These are phyloP conservation scores for Aspergillus carbonarius DNA, from an alignment of 2,329 filamentous ascomycete species.

Conservation along the genomic window DNA sequence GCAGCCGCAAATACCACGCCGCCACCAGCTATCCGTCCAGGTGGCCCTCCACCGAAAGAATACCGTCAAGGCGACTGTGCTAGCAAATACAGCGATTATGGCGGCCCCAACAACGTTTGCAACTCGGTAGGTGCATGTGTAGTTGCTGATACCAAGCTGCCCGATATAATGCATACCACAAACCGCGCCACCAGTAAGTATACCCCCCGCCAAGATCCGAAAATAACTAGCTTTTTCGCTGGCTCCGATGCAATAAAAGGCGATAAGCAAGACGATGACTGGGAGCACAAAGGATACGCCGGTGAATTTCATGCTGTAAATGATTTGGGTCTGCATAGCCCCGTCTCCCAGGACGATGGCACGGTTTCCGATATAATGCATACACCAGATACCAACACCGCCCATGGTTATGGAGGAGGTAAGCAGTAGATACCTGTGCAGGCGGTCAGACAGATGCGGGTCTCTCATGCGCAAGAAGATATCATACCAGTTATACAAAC, in stretches of 20 bases:
- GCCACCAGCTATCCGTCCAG: slow-evolving; percentile 80
- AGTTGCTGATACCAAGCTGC: slow-evolving; percentile 80
- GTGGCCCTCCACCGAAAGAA: slow-evolving; percentile 75
- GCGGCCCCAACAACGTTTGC: slow-evolving; percentile 66
- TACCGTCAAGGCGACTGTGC: slow-evolving; percentile 66
- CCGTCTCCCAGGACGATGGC: slow-evolving; percentile 71
- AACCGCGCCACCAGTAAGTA: slow-evolving; percentile 70
- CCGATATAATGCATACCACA: slow-evolving; percentile 87
- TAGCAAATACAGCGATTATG: slow-evolving; percentile 70
- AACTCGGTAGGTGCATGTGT: slow-evolving; percentile 61
- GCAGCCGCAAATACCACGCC: slow-evolving; percentile 64
- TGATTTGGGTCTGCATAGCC: slow-evolving; percentile 63
- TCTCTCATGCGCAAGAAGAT: neutral
- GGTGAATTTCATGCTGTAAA: slow-evolving; percentile 71
- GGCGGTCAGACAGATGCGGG: neutral
- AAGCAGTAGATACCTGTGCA: slow-evolving; percentile 59
- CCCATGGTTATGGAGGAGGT: slow-evolving; percentile 70
- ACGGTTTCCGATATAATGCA: slow-evolving; percentile 82
- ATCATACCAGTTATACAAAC: slow-evolving; percentile 66
- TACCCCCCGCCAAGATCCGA: slow-evolving; percentile 62
- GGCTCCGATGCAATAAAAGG: slow-evolving; percentile 68
- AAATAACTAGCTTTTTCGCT: slow-evolving; percentile 58
- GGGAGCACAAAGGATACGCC: slow-evolving; percentile 77
- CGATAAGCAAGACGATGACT: slow-evolving; percentile 68
- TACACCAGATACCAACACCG: slow-evolving; percentile 71